Evolutionary conservation across 2,329 filamentous ascomycete species (phyloP).

Genomic region (Fonsecaea pedrosoi): DNA sequence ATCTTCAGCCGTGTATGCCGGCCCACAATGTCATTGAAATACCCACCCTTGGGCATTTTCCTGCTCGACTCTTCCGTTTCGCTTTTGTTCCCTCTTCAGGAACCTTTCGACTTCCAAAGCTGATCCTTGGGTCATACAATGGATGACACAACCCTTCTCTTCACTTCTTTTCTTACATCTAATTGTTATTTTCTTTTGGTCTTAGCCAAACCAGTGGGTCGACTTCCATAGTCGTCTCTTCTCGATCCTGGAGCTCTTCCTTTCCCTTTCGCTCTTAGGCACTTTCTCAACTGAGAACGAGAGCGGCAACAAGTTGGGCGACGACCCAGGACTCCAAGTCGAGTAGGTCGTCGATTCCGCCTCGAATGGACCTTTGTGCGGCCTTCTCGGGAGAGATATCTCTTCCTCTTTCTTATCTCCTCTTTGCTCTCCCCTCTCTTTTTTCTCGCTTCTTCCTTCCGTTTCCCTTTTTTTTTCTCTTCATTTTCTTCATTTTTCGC

Average conservation of each 20-base stretch:
- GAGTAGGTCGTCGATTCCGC: slow-evolving; percentile 4
- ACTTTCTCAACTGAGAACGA: not conserved
- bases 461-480: not conserved
- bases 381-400: not conserved
- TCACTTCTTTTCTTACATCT: too few relatives aligned
- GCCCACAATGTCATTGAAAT: too few relatives aligned
- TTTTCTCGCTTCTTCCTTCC: not conserved
- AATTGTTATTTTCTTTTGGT: too few relatives aligned
- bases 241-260: not conserved
- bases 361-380: not conserved
- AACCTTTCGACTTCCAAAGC: too few relatives aligned
- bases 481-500: not conserved
- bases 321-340: not conserved
- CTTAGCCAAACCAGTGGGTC: too few relatives aligned
- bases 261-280: not conserved
- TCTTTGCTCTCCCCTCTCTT: not conserved
- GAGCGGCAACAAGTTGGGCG: not conserved
- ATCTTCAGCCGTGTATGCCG: too few relatives aligned
- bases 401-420: not conserved
- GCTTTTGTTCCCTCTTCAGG: too few relatives aligned
- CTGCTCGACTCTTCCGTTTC: too few relatives aligned
- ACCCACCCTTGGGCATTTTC: too few relatives aligned
- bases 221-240: too few relatives aligned
- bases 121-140: too few relatives aligned
- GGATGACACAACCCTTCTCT: too few relatives aligned